Percentiles rank a stretch among this genome's conserved stretches.
phyloP scores from a whole-genome alignment of 2,329 filamentous ascomycete genomes.

The Aspergillus spinulosporus region DNA sequence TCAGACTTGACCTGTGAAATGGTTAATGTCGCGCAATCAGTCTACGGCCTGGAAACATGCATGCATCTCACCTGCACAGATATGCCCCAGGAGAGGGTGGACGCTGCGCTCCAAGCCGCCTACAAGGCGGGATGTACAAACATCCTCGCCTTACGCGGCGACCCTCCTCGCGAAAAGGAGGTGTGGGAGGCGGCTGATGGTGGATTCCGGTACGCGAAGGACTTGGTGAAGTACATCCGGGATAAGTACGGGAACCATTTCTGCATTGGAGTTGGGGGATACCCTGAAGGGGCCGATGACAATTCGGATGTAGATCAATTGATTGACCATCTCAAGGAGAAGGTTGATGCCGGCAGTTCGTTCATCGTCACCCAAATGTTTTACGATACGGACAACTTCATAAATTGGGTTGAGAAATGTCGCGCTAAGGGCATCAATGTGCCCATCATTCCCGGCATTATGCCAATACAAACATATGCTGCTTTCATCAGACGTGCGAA shows the following conservation, averaged over 20 bases:
- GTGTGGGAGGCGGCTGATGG: conserved; percentile 87
- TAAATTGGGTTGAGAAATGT: conserved; percentile 85
- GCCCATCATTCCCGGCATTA: conserved; percentile 82
- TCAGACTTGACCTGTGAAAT: conserved; percentile 95
- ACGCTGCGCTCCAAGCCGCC: conserved; percentile 80
- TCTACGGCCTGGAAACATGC: conserved; percentile 94
- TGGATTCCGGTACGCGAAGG: conserved; percentile 87
- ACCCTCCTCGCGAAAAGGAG: conserved; percentile 90
- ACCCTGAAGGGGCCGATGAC: conserved; percentile 93
- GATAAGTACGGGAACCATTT: conserved; percentile 83
- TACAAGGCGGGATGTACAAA: conserved; percentile 97
- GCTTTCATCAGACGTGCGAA: conserved; percentile 87
- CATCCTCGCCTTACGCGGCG: conserved; percentile 88
- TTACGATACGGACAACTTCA: conserved; percentile 94
- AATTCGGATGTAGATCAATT: conserved; percentile 82
- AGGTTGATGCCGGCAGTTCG: conserved; percentile 87
- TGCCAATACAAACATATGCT: conserved; percentile 93
- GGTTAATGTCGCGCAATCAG: conserved; percentile 92
- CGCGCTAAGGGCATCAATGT: conserved; percentile 80
- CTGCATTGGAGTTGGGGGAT: conserved; percentile 95
- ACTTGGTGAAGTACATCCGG: conserved; percentile 82
- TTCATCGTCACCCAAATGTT: conserved; percentile 99
- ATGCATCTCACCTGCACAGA: conserved; percentile 99
- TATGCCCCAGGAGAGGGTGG: conserved; percentile 90
- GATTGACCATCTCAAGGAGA: conserved; percentile 92